Percentiles rank a stretch among this genome's conserved stretches.
Evolutionary conservation across 192 early-diverging fungal species (phyloP).

Genomic region (Chytriomyces sp.): DNA sequence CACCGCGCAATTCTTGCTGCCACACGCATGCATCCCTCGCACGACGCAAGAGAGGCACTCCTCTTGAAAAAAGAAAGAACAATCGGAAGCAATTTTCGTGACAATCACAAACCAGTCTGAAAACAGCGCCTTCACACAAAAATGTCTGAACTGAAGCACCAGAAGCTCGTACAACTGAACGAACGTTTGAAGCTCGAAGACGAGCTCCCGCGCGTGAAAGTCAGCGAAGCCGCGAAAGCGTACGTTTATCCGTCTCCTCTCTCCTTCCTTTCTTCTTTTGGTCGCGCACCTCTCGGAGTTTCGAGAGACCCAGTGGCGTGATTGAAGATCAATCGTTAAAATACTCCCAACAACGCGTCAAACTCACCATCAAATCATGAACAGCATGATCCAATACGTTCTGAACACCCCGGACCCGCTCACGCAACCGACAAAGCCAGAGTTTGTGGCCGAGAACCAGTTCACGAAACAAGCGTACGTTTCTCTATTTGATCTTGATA

Average conservation of each 20-base stretch:
- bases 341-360: no score
- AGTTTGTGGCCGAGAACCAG: constrained; percentile 56
- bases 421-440: constrained; percentile 49
- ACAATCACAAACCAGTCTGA: not conserved
- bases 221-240: constrained; percentile 63
- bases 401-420: constrained; percentile 58
- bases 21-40: no score
- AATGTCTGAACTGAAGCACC: constrained; percentile 57
- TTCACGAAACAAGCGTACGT: constrained; percentile 50
- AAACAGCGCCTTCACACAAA: not conserved
- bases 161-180: constrained; percentile 58
- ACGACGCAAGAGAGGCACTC: no score
- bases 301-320: no score
- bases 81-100: not conserved
- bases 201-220: constrained; percentile 59
- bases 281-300: no score
- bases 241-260: constrained; percentile 29
- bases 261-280: constrained; percentile 5
- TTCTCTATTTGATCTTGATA: not conserved
- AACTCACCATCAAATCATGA: not conserved
- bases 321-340: no score
- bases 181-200: constrained; percentile 60
- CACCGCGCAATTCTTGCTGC: no score
- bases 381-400: constrained; percentile 51
- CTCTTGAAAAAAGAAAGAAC: no score